A percentile compares a stretch with the other conserved stretches of the same genome.
These are phyloP conservation scores for Friedmanniomyces simplex DNA, from an alignment of 495 filamentous ascomycete species.

Conservation along the genomic window DNA sequence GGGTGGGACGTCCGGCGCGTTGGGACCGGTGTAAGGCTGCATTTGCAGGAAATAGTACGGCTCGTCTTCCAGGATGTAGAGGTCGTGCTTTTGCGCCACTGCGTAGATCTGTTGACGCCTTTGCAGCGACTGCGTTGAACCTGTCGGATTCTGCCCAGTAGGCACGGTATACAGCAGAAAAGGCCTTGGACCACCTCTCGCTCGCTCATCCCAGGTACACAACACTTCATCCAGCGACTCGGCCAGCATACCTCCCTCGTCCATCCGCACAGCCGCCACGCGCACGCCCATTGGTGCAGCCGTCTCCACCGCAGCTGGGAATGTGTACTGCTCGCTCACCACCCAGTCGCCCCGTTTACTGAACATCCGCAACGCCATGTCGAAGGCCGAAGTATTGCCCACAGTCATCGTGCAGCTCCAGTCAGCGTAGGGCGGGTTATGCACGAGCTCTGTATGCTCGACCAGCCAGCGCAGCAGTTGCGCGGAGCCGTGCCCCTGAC, in stretches of 20 bases:
- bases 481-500: constrained; percentile 70
- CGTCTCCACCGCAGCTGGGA: constrained; percentile 72
- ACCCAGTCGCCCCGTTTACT: constrained; percentile 59
- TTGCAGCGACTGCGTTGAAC: constrained; percentile 60
- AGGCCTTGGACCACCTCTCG: constrained; percentile 55
- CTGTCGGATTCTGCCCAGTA: constrained; percentile 86
- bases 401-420: constrained; percentile 68
- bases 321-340: constrained; percentile 79
- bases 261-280: constrained; percentile 64
- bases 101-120: constrained; percentile 63
- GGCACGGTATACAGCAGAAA: constrained; percentile 72
- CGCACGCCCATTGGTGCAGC: constrained; percentile 65
- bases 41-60: constrained; percentile 97
- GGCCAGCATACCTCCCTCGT: constrained; percentile 65
- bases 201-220: constrained; percentile 50
- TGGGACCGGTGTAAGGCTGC: constrained; percentile 60
- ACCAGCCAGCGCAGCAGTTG: constrained; percentile 82
- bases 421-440: constrained; percentile 68
- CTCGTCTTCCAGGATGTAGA: constrained; percentile 88
- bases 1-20: constrained; percentile 40
- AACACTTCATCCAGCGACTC: constrained; percentile 55
- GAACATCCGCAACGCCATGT: constrained; percentile 69
- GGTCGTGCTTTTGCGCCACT: constrained; percentile 68
- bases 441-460: constrained; percentile 78
- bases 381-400: constrained; percentile 69